Conservation (phyloP, 2,329 filamentous ascomycete species). For the Stemphylium beticola region DNA sequence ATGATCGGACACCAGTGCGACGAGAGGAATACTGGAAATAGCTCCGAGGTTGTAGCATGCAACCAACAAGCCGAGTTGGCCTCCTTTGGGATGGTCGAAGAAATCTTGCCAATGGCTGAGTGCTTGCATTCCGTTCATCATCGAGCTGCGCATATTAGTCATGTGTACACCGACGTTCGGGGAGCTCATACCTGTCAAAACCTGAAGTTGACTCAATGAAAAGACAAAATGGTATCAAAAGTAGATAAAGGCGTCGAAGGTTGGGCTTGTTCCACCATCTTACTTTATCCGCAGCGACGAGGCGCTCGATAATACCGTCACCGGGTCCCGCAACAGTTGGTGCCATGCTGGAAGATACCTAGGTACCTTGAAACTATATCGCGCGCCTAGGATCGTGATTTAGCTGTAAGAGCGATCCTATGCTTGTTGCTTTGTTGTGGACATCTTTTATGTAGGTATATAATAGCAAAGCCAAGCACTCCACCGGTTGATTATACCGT, state of each 20-base stretch:
- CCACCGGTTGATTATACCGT: neutral
- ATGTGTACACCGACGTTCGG: neutral
- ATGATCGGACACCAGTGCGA: slow-evolving; percentile 62
- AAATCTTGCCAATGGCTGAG: slow-evolving; percentile 52
- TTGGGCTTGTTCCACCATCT: slow-evolving; percentile 67
- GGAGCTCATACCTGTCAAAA: slow-evolving; percentile 56
- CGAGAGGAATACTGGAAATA: slow-evolving; percentile 64
- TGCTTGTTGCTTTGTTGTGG: too few species aligned
- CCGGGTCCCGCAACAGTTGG: slow-evolving; percentile 23
- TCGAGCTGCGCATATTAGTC: slow-evolving; percentile 22
- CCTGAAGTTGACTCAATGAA: slow-evolving; percentile 68
- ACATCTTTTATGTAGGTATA: neutral
- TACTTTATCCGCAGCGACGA: slow-evolving; percentile 48
- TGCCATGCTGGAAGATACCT: slow-evolving; percentile 22
- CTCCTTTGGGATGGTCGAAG: slow-evolving; percentile 56
- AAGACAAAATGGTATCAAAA: slow-evolving; percentile 66
- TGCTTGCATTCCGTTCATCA: slow-evolving; percentile 50
- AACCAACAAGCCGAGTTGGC: slow-evolving; percentile 61
- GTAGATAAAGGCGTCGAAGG: slow-evolving; percentile 61
- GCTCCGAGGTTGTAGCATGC: slow-evolving; percentile 67
- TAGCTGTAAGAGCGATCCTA: too few species aligned
- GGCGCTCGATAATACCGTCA: slow-evolving; percentile 40
- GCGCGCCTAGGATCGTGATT: too few species aligned
- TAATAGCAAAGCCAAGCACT: slow-evolving; percentile 1
- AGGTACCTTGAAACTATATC: too few species aligned